phyloP scores from a whole-genome alignment of 148 eudicot genomes.

The Drosera capensis region DNA sequence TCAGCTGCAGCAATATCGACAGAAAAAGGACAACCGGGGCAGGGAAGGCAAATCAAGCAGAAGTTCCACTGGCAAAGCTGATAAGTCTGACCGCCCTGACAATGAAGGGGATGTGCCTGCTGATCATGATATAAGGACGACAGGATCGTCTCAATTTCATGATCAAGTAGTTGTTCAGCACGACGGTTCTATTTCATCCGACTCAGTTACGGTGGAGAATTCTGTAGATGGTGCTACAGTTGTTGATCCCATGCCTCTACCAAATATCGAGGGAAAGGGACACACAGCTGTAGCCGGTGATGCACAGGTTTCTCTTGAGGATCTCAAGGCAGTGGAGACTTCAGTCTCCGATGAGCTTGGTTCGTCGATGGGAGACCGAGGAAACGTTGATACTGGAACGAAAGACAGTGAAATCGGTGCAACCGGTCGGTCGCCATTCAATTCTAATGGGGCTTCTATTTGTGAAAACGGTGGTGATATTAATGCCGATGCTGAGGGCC shows the following conservation, averaged over 20 bases:
- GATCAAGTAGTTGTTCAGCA: constrained; percentile 14
- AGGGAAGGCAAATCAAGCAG: constrained; percentile 22
- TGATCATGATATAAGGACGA: constrained; percentile 8
- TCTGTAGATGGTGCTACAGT: constrained; percentile 8
- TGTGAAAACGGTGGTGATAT: constrained; percentile 3
- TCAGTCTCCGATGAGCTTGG: constrained; percentile 2
- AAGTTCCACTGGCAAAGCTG: constrained; percentile 29
- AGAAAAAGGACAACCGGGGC: constrained; percentile 52
- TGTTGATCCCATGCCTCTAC: constrained; percentile 13
- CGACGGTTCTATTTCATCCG: constrained; percentile 14
- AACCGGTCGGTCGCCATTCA: constrained; percentile 7
- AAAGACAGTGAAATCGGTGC: constrained; percentile 7
- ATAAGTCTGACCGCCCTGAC: constrained; percentile 25
- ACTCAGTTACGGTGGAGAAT: constrained; percentile 8
- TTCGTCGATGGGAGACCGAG: constrained; percentile 3
- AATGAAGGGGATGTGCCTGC: constrained; percentile 14
- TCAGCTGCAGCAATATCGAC: constrained; percentile 89
- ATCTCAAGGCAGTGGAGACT: constrained; percentile 10
- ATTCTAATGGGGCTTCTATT: no score
- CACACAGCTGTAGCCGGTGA: constrained; percentile 5
- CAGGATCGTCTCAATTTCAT: constrained; percentile 14
- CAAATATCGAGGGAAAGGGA: constrained; percentile 7
- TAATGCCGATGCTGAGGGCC: constrained; percentile 17
- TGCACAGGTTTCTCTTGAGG: constrained; percentile 13
- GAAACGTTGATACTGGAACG: constrained; percentile 5